Percentiles rank a stretch among this genome's conserved stretches.
phyloP scores from a whole-genome alignment of 345 rosid genomes.

The Citrus reticulata region DNA sequence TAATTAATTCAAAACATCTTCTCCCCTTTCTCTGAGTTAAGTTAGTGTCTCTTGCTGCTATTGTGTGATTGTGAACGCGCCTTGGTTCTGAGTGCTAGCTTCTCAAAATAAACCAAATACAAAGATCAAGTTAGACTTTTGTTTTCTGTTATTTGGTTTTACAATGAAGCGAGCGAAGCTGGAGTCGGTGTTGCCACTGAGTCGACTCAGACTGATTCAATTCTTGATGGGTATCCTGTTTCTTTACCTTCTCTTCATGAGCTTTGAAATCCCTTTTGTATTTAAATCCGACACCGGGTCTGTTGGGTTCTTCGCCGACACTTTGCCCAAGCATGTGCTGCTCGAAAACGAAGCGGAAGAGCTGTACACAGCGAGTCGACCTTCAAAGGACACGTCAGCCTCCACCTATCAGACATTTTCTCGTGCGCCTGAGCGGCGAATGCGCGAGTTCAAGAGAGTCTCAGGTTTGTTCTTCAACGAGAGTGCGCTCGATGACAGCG shows the following conservation, averaged over 20 bases:
- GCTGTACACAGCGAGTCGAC: conserved; percentile 11
- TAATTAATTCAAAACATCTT: neutral
- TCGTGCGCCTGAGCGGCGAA: conserved; percentile 18
- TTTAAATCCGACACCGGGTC: conserved; percentile 28
- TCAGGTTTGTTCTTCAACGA: conserved; percentile 51
- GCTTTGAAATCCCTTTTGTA: conserved; percentile 46
- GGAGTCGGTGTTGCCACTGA: conserved; percentile 26
- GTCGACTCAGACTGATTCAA: conserved; percentile 43
- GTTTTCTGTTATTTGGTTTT: neutral
- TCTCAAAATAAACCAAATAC: neutral
- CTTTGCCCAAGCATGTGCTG: conserved; percentile 31
- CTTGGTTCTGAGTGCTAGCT: neutral
- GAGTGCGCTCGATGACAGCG: conserved; percentile 28
- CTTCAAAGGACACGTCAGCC: neutral
- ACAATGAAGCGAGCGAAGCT: conserved; percentile 45
- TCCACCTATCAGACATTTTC: neutral
- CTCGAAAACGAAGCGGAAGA: conserved; percentile 18
- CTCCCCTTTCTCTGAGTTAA: no score
- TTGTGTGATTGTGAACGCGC: no score
- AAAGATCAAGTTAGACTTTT: neutral
- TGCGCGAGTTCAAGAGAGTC: conserved; percentile 29
- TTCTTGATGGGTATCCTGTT: conserved; percentile 31
- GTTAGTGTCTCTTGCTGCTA: no score
- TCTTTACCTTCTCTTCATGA: conserved; percentile 41
- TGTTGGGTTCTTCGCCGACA: conserved; percentile 21